These are phyloP conservation scores for Kwoniella sp. DNA, from an alignment of 768 basidiomycete genomes.

Conservation along the genomic window DNA sequence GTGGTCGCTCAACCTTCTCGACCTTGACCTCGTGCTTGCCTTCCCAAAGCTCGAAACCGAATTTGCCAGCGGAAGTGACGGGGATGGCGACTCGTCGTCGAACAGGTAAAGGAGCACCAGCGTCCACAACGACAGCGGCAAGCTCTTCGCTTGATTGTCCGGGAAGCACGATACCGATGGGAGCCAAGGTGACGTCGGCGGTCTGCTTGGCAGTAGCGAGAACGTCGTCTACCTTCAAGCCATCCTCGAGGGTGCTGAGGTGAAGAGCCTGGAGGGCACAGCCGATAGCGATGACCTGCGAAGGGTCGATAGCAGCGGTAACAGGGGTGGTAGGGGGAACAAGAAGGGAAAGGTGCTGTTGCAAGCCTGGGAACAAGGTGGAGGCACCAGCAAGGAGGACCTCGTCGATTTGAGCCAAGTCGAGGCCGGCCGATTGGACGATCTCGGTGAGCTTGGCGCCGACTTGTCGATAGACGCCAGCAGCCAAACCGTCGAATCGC, in stretches of 20 bases:
- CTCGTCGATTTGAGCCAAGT: constrained; percentile 58
- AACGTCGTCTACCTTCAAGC: constrained; percentile 50
- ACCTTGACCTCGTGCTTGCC: constrained; percentile 57
- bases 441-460: constrained; percentile 54
- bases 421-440: constrained; percentile 53
- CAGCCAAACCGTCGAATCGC: constrained; percentile 59
- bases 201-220: constrained; percentile 42
- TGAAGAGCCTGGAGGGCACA: constrained; percentile 57
- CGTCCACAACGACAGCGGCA: constrained; percentile 39
- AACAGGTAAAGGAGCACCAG: constrained; percentile 56
- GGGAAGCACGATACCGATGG: constrained; percentile 58
- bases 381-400: constrained; percentile 59
- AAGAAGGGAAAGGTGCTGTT: constrained; percentile 54
- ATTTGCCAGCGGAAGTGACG: constrained; percentile 46
- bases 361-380: constrained; percentile 58
- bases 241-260: constrained; percentile 49
- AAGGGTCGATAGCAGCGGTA: constrained; percentile 57
- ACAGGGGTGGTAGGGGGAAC: constrained; percentile 57
- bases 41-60: constrained; percentile 58
- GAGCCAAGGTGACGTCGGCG: constrained; percentile 46
- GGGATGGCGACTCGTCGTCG: constrained; percentile 57
- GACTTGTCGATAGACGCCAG: constrained; percentile 55
- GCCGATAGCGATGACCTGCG: constrained; percentile 59
- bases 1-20: constrained; percentile 47
- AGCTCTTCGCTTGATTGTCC: constrained; percentile 44